Evolutionary conservation across 352 stramenopile species (phyloP).

Genomic region (Aphanomyces euteiches): DNA sequence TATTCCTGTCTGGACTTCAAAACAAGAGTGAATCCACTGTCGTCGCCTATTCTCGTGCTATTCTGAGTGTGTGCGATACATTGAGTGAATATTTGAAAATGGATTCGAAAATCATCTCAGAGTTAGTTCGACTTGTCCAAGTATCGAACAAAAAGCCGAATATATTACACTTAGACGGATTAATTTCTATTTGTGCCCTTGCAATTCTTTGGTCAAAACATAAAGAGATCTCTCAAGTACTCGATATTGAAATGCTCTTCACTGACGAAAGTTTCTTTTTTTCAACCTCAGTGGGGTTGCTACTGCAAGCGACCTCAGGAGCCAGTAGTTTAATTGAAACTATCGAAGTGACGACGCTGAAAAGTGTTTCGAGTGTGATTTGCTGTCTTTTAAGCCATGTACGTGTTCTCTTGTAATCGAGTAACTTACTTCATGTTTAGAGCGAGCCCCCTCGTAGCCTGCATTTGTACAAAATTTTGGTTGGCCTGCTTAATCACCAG

Average conservation of each 20-base stretch:
- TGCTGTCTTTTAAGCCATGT: too few relatives aligned
- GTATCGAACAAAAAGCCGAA: conserved; percentile 78
- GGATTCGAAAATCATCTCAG: conserved; percentile 33
- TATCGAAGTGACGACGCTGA: conserved; percentile 46
- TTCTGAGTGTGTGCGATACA: conserved; percentile 47
- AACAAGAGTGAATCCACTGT: conserved; percentile 73
- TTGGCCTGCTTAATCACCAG: conserved; percentile 2
- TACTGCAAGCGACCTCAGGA: background rate
- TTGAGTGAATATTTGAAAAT: conserved; percentile 35
- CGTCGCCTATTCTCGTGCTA: conserved; percentile 54
- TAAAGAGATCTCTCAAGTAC: conserved; percentile 43
- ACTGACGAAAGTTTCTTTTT: conserved; percentile 31
- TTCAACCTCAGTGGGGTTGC: conserved; percentile 6
- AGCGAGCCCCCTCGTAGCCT: too few relatives aligned
- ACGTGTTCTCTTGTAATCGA: too few relatives aligned
- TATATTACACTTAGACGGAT: conserved; percentile 64
- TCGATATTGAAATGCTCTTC: conserved; percentile 29
- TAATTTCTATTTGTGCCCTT: conserved; percentile 61
- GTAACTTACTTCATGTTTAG: too few relatives aligned
- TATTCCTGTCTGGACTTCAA: conserved; percentile 53
- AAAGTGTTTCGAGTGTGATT: background rate
- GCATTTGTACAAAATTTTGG: background rate
- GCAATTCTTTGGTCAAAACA: conserved; percentile 50
- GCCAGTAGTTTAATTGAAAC: conserved; percentile 34
- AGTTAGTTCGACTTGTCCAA: conserved; percentile 54